Percentiles rank a stretch among this genome's conserved stretches.
These are phyloP conservation scores for Fusarium transvaalense DNA, from an alignment of 2,329 filamentous ascomycete genomes.

Conservation along the genomic window DNA sequence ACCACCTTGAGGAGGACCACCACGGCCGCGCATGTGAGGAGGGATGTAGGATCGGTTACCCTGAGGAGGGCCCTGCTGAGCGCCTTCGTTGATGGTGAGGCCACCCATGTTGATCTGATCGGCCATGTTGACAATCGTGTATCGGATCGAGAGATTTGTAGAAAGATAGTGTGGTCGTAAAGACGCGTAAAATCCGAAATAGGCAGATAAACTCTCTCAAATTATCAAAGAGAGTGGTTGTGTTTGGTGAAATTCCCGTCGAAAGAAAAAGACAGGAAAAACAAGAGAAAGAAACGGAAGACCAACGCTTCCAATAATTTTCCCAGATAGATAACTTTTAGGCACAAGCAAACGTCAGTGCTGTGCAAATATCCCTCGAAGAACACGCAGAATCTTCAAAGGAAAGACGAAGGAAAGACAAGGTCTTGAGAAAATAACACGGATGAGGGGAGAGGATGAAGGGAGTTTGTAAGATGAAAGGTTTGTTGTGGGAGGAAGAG, in stretches of 20 bases:
- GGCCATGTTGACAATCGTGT: slow-evolving; percentile 71
- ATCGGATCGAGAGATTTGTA: slow-evolving; percentile 41
- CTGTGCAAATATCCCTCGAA: slow-evolving; percentile 56
- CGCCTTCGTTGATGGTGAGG: slow-evolving; percentile 70
- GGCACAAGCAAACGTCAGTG: slow-evolving; percentile 50
- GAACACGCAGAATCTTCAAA: slow-evolving; percentile 62
- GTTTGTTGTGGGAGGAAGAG: slow-evolving; percentile 53
- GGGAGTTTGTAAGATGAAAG: slow-evolving; percentile 50
- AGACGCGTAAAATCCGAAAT: slow-evolving; percentile 39
- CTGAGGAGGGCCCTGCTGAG: slow-evolving; percentile 48
- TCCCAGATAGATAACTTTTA: slow-evolving; percentile 50
- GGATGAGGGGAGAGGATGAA: slow-evolving; percentile 48
- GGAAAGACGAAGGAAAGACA: slow-evolving; percentile 60
- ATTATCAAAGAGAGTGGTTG: slow-evolving; percentile 43
- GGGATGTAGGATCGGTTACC: slow-evolving; percentile 80
- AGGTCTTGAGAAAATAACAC: slow-evolving; percentile 50
- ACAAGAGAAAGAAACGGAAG: slow-evolving; percentile 52
- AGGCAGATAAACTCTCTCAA: slow-evolving; percentile 47
- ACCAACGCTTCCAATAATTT: slow-evolving; percentile 51
- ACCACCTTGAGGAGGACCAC: slow-evolving; percentile 48
- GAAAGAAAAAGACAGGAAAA: slow-evolving; percentile 50
- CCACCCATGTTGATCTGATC: slow-evolving; percentile 87
- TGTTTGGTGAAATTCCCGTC: slow-evolving; percentile 48
- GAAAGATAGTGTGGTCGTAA: slow-evolving; percentile 38
- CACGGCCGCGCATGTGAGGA: slow-evolving; percentile 76